phyloP scores from a whole-genome alignment of 73 alveolate genomes.

The Uronychia binucleata region DNA sequence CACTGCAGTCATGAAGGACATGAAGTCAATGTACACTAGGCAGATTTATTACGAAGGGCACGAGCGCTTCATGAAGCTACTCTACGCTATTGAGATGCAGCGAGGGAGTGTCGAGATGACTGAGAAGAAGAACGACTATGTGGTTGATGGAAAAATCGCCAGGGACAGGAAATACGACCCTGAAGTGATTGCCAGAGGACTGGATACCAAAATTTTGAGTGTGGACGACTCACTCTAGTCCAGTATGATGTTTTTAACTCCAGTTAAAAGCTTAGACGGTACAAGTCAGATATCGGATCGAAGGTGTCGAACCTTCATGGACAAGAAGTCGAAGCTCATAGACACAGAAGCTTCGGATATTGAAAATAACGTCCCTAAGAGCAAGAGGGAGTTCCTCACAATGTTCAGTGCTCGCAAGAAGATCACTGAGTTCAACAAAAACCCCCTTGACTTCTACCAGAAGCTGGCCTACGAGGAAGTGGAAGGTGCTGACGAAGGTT shows the following conservation, averaged over 20 bases:
- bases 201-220: conserved; percentile 31
- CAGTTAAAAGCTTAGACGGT: neutral
- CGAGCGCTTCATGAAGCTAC: conserved; percentile 50
- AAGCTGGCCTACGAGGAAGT: conserved; percentile 4
- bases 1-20: conserved; percentile 36
- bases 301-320: neutral
- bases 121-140: conserved; percentile 49
- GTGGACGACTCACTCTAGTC: conserved; percentile 19
- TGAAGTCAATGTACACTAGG: conserved; percentile 56
- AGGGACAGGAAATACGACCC: conserved; percentile 71
- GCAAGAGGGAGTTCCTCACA: neutral
- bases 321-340: neutral
- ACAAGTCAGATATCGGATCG: neutral
- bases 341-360: neutral
- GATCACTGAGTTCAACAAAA: conserved; percentile 9
- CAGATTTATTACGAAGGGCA: conserved; percentile 53
- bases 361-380: neutral
- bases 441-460: conserved; percentile 1
- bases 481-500: neutral
- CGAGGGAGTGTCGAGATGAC: conserved; percentile 50
- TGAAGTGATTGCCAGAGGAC: conserved; percentile 20
- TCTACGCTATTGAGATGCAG: conserved; percentile 44
- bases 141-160: conserved; percentile 59
- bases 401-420: conserved; percentile 2
- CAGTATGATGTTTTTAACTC: no score